Evolutionary conservation across 129 eudicot genomes (phyloP), one percentile per base, ranked within the genome.

Genomic region (Apium graveolens): DNA sequence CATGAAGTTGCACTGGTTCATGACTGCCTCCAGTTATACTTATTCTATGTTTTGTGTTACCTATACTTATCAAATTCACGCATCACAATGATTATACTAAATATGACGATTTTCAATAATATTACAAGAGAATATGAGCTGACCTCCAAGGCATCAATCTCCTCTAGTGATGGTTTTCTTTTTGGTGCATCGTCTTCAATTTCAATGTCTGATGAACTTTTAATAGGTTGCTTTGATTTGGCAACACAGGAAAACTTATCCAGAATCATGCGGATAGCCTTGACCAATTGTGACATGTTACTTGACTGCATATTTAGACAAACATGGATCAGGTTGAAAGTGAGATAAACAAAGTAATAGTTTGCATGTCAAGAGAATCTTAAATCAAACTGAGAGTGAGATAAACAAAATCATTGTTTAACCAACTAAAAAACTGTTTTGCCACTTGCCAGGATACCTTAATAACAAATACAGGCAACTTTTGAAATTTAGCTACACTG

Each of bases 81-180:
- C 12, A 75, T 51, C 8, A 34, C 46, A 48, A 32, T 18, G 34
- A 76, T 14, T 51, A 13, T 63, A 10, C 10, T 24, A 35, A 7
- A 14, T 11, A 55, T 31, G 11, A 75, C 0, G 34, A 45, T 27
- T 69, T 48, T 7, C 11, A 41, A 26, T 20, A 21, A 20, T 24
- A 20, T 9, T 18, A 49, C 65, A 66, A 39, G 24, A 78, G 73
- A 39, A 60, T 45, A 20, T n/a, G 55, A 74, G 31, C 32, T 37
- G 68, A 95, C 98, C 98, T 95, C 98, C 75, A 95, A 88, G 82
- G 98, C 98, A 82, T 95, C 98, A 20, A 95, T 89, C 84, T 95
- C 98, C 82, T 95, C 98, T 41, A 91, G 49, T 6, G 98, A 88
- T 29, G 98, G 97, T 81, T 91, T 95, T 81, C 98, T 86, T 79